Evolutionary conservation across 2,329 filamentous ascomycete species (phyloP).

Genomic region (Paramyrothecium sp.): DNA sequence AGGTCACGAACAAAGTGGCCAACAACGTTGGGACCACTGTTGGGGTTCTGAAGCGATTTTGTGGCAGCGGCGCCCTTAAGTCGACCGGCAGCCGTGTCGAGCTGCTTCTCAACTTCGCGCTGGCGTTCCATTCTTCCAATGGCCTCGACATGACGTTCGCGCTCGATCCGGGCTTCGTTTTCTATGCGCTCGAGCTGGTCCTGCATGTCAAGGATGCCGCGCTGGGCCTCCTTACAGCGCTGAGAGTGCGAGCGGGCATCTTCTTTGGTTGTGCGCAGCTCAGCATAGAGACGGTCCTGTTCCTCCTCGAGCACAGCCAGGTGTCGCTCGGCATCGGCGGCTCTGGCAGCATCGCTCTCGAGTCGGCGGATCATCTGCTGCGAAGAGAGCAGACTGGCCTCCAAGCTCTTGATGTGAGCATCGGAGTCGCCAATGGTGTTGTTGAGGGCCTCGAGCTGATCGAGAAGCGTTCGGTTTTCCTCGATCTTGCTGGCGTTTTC

Average conservation of each 20-base stretch:
- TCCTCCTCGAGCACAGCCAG: conserved; percentile 78
- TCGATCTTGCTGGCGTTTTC: conserved; percentile 76
- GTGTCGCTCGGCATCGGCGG: conserved; percentile 77
- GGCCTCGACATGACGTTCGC: conserved; percentile 77
- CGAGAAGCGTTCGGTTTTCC: conserved; percentile 78
- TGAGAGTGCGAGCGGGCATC: conserved; percentile 77
- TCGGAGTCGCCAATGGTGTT: conserved; percentile 77
- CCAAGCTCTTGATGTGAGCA: conserved; percentile 72
- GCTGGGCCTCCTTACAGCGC: conserved; percentile 83
- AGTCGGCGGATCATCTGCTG: conserved; percentile 75
- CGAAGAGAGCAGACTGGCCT: conserved; percentile 72
- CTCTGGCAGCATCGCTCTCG: conserved; percentile 70
- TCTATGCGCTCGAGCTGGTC: conserved; percentile 89
- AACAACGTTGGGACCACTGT: conserved; percentile 69
- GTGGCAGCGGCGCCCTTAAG: conserved; percentile 78
- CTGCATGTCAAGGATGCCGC: conserved; percentile 73
- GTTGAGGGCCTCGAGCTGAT: conserved; percentile 85
- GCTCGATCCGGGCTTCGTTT: conserved; percentile 75
- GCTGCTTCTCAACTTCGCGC: conserved; percentile 76
- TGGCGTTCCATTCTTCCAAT: conserved; percentile 81
- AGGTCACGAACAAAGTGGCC: conserved; percentile 96
- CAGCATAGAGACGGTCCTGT: conserved; percentile 69
- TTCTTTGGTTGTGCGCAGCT: conserved; percentile 64
- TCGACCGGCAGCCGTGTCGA: conserved; percentile 75
- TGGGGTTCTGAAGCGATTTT: conserved; percentile 60